These are phyloP conservation scores for Besnoitia besnoiti DNA, from an alignment of 169 alveolate genomes.

Conservation along the genomic window DNA sequence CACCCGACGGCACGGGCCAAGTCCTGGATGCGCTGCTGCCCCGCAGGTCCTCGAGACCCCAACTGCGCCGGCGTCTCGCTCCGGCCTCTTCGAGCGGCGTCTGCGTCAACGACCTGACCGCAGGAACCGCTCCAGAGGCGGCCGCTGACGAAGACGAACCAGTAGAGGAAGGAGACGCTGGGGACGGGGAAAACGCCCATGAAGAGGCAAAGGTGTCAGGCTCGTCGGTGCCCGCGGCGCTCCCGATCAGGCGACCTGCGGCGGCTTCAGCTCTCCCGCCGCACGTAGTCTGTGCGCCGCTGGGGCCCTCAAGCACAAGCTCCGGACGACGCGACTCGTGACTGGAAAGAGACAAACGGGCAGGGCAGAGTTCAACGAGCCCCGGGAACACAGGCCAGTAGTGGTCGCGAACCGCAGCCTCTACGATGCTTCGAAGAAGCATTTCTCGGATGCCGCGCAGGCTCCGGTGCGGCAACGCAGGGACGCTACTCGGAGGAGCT, in stretches of 20 bases:
- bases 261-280: neutral
- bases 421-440: conserved; percentile 58
- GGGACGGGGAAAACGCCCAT: neutral
- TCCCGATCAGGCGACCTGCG: neutral
- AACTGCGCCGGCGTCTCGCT: neutral
- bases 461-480: neutral
- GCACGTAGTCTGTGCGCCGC: neutral
- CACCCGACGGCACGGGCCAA: too few relatives aligned
- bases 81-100: neutral
- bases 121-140: neutral
- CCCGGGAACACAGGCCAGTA: conserved; percentile 77
- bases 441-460: conserved; percentile 32
- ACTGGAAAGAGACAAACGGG: neutral
- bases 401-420: conserved; percentile 52
- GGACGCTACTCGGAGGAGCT: neutral
- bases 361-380: conserved; percentile 5
- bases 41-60: neutral
- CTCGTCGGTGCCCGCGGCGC: too few relatives aligned
- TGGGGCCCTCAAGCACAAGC: neutral
- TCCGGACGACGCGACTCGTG: too few relatives aligned
- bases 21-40: neutral
- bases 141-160: neutral
- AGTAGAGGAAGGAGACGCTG: neutral
- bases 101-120: neutral
- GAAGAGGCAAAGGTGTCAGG: neutral